Conservation (phyloP, 106 monocot species). For the Acorus calamus region DNA sequence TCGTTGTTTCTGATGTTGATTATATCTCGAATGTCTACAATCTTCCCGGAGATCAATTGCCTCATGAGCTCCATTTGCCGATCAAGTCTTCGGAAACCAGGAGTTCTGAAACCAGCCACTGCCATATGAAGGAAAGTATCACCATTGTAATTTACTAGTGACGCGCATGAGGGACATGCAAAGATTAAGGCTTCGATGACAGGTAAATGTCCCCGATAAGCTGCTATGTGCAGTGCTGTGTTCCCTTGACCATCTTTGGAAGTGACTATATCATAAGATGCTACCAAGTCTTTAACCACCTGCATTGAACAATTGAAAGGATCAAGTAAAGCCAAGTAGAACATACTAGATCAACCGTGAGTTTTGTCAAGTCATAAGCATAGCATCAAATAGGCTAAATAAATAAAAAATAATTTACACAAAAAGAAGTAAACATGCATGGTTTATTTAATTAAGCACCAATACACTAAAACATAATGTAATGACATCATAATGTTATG, state of each 20-base stretch:
- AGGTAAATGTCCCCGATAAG: constrained; percentile 50
- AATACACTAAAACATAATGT: too few species aligned
- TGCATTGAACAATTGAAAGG: constrained; percentile 15
- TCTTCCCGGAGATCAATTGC: constrained; percentile 26
- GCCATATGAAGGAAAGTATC: constrained; percentile 85
- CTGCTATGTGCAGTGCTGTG: constrained; percentile 79
- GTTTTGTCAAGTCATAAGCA: too few species aligned
- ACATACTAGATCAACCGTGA: too few species aligned
- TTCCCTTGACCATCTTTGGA: constrained; percentile 65
- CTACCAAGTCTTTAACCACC: constrained; percentile 57
- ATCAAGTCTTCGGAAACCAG: constrained; percentile 72
- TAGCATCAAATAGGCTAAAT: too few species aligned
- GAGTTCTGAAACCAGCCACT: constrained; percentile 57
- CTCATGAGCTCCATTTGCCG: constrained; percentile 72
- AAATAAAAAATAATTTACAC: too few species aligned
- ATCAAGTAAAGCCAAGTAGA: not conserved
- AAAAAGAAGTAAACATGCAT: too few species aligned
- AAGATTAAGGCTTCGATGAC: constrained; percentile 40
- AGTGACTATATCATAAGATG: constrained; percentile 42
- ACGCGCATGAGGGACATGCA: constrained; percentile 31
- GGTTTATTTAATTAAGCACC: too few species aligned
- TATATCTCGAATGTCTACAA: constrained; percentile 29
- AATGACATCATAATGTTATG: too few species aligned
- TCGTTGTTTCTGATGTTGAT: constrained; percentile 58
- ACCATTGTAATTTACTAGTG: constrained; percentile 43